Evolutionary conservation across 208 protist species (phyloP), one percentile per base, ranked within the genome.

Genomic region (Histomonas meleagridis): DNA sequence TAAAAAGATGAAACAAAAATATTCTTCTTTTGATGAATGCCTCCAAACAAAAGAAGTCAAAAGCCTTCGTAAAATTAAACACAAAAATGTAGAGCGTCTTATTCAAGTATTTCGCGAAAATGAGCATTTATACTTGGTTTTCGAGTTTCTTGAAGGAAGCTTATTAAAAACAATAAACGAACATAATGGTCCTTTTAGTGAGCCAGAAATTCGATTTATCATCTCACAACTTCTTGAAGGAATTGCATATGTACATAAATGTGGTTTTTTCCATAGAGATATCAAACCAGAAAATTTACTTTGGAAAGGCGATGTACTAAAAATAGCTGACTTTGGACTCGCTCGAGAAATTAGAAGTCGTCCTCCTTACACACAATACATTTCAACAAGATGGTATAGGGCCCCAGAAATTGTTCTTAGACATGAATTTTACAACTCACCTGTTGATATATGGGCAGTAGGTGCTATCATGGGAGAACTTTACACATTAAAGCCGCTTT

Each of bases 1-100:
- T 51, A 99, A 99, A 93, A 97, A 97, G 92, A 98, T 99, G 97
- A 99, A 99, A 93, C 96, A 97, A 93, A 97, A 97, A 94, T 98
- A 96, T 92, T 98, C 97, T 93, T 96, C 95, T 18, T 98, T 97
- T 97, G 96, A 98, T 28, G 97, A 99, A 92, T 98, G 97, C 93
- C 92, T 98, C 46, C 95, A 97, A 91, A 94, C 98, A 35, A 94
- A 96, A 21, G 97, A 99, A 92, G 97, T 98, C n/a, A 55, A 2
- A 65, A 46, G 28, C 0, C 21, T 90, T 2, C 0, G 53, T 40
- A 90, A 90, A 40, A 65, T 90, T 16, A 90, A 90, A 26, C 79
- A 90, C 18, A 1, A 55, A 32, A 90, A 90, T 46, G 53, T 90
- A 46, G 35, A 40, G 12, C 14, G 32, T 2, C 49, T 90, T 1